phyloP scores from a whole-genome alignment of 768 basidiomycete genomes.

The Suillus cothurnatus region DNA sequence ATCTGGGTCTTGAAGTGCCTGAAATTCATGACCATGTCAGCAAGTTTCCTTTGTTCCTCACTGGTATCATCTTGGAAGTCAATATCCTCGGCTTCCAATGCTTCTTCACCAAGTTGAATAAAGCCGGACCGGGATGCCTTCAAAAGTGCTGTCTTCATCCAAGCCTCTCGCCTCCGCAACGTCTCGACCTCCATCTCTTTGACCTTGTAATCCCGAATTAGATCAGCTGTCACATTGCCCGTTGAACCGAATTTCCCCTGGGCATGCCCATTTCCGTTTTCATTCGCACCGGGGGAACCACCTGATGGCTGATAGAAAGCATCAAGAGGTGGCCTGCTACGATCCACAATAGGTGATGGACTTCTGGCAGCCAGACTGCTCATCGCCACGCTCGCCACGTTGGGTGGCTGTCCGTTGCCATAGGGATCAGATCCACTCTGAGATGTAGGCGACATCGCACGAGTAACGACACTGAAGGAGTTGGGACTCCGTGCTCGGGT shows the following conservation, averaged over 20 bases:
- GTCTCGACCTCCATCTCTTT: constrained; percentile 83
- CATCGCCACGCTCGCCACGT: constrained; percentile 55
- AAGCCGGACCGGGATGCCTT: constrained; percentile 82
- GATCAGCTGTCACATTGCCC: constrained; percentile 71
- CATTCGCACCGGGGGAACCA: constrained; percentile 51
- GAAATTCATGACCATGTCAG: constrained; percentile 76
- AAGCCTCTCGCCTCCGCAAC: constrained; percentile 74
- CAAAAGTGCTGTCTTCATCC: constrained; percentile 82
- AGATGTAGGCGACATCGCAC: constrained; percentile 63
- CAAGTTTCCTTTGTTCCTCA: constrained; percentile 52
- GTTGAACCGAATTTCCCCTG: constrained; percentile 54
- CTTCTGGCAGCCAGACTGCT: constrained; percentile 50
- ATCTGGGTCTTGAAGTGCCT: constrained; percentile 88
- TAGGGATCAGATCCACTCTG: constrained; percentile 29
- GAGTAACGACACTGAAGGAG: constrained; percentile 40
- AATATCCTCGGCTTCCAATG: constrained; percentile 36
- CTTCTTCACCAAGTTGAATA: constrained; percentile 60
- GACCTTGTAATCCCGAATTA: constrained; percentile 76
- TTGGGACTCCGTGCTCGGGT: constrained; percentile 65
- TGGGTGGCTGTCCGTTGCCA: constrained; percentile 31
- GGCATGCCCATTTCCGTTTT: constrained; percentile 46
- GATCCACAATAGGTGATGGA: constrained; percentile 59
- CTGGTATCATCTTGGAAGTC: constrained; percentile 35
- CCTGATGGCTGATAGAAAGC: constrained; percentile 54
- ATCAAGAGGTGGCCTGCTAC: constrained; percentile 58